Conservation (phyloP, 2,329 filamentous ascomycete genomes). For the Botryosphaeria agaves region DNA sequence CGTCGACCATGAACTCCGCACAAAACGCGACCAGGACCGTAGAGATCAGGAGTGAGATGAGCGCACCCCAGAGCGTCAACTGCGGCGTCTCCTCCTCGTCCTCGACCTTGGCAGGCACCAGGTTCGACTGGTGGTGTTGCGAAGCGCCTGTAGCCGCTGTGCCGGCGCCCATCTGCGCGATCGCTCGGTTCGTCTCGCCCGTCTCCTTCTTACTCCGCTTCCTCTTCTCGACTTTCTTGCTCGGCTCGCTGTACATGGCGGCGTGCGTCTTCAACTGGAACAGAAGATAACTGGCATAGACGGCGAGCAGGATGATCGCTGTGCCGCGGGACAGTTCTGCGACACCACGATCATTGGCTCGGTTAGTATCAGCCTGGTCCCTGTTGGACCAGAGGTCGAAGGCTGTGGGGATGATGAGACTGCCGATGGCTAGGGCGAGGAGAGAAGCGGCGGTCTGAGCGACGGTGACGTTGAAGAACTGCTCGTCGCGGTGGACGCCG, state of each 20-base stretch:
- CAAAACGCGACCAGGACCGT: slow-evolving; percentile 42
- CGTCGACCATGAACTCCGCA: slow-evolving; percentile 57
- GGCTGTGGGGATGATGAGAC: slow-evolving; percentile 74
- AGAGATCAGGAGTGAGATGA: slow-evolving; percentile 35
- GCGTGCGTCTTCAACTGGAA: slow-evolving; percentile 88
- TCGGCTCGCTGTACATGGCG: slow-evolving; percentile 40
- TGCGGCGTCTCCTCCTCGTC: slow-evolving; percentile 15
- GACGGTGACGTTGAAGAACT: slow-evolving; percentile 89
- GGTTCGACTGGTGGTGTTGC: slow-evolving; percentile 3
- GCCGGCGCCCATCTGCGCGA: slow-evolving; percentile 35
- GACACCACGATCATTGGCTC: slow-evolving; percentile 49
- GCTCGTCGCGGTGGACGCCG: slow-evolving; percentile 73
- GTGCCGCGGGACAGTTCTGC: slow-evolving; percentile 79
- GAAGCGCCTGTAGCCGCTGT: no score
- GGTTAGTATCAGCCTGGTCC: slow-evolving; percentile 26
- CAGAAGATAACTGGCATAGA: slow-evolving; percentile 69
- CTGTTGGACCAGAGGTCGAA: slow-evolving; percentile 70
- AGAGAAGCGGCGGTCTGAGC: slow-evolving; percentile 94
- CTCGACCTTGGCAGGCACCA: slow-evolving; percentile 8
- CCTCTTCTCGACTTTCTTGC: slow-evolving; percentile 30
- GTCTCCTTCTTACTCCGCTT: slow-evolving; percentile 27
- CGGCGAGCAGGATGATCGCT: slow-evolving; percentile 66
- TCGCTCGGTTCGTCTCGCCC: slow-evolving; percentile 29
- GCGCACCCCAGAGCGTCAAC: slow-evolving; percentile 41
- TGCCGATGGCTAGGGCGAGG: slow-evolving; percentile 78